Percentiles rank a stretch among this genome's conserved stretches.
Evolutionary conservation across 331 rosid genomes (phyloP).

Genomic region (Rosa hybrid): DNA sequence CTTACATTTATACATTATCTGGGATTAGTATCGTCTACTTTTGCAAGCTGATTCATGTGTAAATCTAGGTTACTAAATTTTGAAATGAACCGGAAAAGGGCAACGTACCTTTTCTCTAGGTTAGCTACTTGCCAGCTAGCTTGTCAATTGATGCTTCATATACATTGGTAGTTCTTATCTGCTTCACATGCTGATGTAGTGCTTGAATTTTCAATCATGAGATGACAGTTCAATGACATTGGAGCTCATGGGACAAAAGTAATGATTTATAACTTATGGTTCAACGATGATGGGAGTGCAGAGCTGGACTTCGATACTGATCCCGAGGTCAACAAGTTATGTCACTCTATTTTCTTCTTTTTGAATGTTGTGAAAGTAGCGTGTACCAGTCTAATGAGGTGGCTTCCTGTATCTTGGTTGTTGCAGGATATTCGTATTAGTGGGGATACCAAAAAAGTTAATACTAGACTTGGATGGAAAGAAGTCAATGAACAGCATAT

Average conservation of each 20-base stretch:
- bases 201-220: constrained; percentile 5
- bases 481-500: constrained; percentile 58
- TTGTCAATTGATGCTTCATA: not conserved
- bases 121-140: not conserved
- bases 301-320: constrained; percentile 80
- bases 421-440: constrained; percentile 68
- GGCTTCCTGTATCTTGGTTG: constrained; percentile 31
- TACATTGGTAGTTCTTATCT: not conserved
- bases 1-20: not conserved
- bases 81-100: not conserved
- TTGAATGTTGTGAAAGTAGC: constrained; percentile 11
- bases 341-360: constrained; percentile 15
- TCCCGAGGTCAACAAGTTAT: constrained; percentile 53
- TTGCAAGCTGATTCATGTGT: not conserved
- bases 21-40: not conserved
- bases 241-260: constrained; percentile 81
- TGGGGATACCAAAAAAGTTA: constrained; percentile 48
- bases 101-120: not conserved
- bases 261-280: constrained; percentile 81
- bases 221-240: constrained; percentile 68
- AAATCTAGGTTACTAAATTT: constrained; percentile 10
- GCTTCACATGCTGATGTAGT: not conserved
- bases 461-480: constrained; percentile 21
- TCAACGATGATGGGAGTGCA: constrained; percentile 48
- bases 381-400: constrained; percentile 16